Evolutionary conservation across 2,329 filamentous ascomycete genomes (phyloP).

Genomic region (Pseudocercospora ulei): DNA sequence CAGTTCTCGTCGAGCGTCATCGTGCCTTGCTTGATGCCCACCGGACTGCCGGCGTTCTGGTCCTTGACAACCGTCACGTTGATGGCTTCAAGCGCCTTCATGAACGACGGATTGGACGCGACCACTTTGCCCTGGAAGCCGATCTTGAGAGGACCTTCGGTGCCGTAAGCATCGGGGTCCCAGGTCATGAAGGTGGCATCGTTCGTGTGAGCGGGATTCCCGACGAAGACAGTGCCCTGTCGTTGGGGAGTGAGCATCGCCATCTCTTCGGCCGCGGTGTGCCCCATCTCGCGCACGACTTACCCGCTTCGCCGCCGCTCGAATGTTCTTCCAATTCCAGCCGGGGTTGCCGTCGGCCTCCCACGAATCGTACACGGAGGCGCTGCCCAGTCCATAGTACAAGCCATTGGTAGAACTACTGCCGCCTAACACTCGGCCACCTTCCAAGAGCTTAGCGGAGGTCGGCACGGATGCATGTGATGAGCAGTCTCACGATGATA

Average conservation of each 20-base stretch:
- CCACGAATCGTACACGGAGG: slow-evolving; percentile 15
- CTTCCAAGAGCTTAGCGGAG: not conserved
- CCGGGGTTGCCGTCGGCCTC: slow-evolving; percentile 17
- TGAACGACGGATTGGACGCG: slow-evolving; percentile 16
- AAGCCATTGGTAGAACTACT: slow-evolving; percentile 19
- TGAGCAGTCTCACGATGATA: slow-evolving; percentile 14
- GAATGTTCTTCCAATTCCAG: slow-evolving; percentile 16
- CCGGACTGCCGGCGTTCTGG: slow-evolving; percentile 14
- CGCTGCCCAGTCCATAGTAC: slow-evolving; percentile 16
- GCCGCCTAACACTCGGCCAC: slow-evolving; percentile 17
- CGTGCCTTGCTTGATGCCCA: slow-evolving; percentile 19
- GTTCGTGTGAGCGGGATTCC: slow-evolving; percentile 17
- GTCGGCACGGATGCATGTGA: not conserved
- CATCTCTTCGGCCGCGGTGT: no score
- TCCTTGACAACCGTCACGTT: slow-evolving; percentile 12
- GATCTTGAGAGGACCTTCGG: slow-evolving; percentile 19
- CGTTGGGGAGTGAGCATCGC: not conserved
- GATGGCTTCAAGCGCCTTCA: slow-evolving; percentile 17
- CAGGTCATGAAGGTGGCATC: slow-evolving; percentile 19
- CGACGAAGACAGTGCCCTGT: slow-evolving; percentile 17
- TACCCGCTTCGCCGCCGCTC: slow-evolving; percentile 13
- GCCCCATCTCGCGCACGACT: not conserved
- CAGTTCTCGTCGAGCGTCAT: slow-evolving; percentile 18
- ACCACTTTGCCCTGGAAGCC: slow-evolving; percentile 19
- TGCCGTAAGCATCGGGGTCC: slow-evolving; percentile 18